Percentiles rank a stretch among this genome's conserved stretches.
Evolutionary conservation across 306 rosid species (phyloP).

Genomic region (Malus asiatica): DNA sequence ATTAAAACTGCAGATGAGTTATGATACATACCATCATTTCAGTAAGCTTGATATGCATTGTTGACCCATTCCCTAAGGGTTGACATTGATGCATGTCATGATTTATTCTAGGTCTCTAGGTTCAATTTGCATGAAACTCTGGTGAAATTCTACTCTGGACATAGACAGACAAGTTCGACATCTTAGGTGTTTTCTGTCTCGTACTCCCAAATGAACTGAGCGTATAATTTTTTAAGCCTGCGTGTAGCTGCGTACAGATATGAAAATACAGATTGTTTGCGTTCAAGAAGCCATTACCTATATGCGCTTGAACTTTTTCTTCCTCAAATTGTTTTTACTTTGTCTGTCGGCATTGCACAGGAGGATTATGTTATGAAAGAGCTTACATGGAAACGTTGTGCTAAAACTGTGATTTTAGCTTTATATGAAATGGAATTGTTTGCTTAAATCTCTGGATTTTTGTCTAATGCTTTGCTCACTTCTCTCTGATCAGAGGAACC

Average conservation of each 20-base stretch:
- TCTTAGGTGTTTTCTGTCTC: slow-evolving; percentile 39
- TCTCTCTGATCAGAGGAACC: slow-evolving; percentile 38
- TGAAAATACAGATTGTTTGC: too few relatives aligned
- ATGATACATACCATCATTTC: neutral
- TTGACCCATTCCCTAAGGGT: neutral
- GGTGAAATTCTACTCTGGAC: neutral
- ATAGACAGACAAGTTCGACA: slow-evolving; percentile 38
- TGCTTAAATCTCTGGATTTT: neutral
- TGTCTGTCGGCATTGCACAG: neutral
- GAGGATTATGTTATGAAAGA: neutral
- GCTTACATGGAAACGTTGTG: neutral
- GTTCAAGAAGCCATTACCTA: too few relatives aligned
- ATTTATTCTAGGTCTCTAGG: neutral
- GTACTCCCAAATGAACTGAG: slow-evolving; percentile 11
- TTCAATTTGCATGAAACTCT: neutral
- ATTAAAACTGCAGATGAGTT: too few relatives aligned
- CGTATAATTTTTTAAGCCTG: neutral
- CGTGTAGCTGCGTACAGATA: too few relatives aligned
- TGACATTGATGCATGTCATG: neutral
- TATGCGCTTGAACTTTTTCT: neutral
- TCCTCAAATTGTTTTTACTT: neutral
- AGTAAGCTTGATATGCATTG: neutral
- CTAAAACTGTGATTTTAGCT: neutral
- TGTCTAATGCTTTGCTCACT: slow-evolving; percentile 9
- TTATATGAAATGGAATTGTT: neutral